A percentile compares a stretch with the other conserved stretches of the same genome.
These are phyloP conservation scores for Alternaria gaisen DNA, from an alignment of 2,329 filamentous ascomycete genomes.

Conservation along the genomic window DNA sequence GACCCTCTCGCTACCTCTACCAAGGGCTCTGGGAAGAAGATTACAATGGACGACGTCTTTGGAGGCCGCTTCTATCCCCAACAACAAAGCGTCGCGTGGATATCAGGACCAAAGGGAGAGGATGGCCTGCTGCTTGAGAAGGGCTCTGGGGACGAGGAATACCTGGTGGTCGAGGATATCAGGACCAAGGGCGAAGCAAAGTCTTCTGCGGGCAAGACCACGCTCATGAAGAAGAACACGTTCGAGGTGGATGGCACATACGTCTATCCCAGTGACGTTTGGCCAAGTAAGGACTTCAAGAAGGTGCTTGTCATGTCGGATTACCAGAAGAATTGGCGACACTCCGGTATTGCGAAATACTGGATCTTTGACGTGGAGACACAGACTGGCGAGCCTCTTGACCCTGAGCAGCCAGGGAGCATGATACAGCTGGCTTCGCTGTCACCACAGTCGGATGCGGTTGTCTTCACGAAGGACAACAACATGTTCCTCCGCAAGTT, in stretches of 20 bases:
- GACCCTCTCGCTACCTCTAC: constrained; percentile 71
- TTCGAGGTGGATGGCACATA: constrained; percentile 68
- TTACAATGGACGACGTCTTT: constrained; percentile 77
- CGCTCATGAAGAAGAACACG: constrained; percentile 74
- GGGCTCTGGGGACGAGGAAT: constrained; percentile 69
- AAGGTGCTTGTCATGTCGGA: constrained; percentile 86
- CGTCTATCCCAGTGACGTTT: constrained; percentile 68
- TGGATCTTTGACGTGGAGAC: constrained; percentile 91
- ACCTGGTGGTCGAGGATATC: constrained; percentile 87
- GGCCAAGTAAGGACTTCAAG: constrained; percentile 83
- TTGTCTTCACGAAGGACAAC: constrained; percentile 91
- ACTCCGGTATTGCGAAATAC: constrained; percentile 86
- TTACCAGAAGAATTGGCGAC: constrained; percentile 80
- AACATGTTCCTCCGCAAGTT: constrained; percentile 84
- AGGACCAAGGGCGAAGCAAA: constrained; percentile 58
- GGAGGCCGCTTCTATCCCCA: constrained; percentile 70
- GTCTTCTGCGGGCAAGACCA: constrained; percentile 64
- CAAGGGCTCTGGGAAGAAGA: constrained; percentile 72
- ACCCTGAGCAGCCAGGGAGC: constrained; percentile 71
- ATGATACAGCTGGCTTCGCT: constrained; percentile 85
- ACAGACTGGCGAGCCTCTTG: constrained; percentile 78
- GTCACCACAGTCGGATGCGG: constrained; percentile 85
- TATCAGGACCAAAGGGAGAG: constrained; percentile 75
- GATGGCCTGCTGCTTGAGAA: constrained; percentile 87
- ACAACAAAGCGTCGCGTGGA: constrained; percentile 77